phyloP scores from a whole-genome alignment of 1,284 basidiomycete genomes.

The Ustilago sp. region DNA sequence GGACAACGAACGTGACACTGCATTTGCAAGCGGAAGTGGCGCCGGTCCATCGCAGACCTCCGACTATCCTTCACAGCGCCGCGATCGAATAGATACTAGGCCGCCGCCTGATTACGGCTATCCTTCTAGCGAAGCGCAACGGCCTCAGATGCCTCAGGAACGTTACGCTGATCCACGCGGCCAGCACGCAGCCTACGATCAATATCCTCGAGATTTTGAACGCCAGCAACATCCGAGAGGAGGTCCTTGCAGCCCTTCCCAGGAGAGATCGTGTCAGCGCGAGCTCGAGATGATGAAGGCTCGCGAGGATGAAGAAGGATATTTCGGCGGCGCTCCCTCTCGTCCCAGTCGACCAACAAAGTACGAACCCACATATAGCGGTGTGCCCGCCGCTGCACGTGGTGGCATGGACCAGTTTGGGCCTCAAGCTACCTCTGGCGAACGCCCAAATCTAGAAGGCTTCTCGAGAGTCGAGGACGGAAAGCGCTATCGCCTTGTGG shows the following conservation, averaged over 20 bases:
- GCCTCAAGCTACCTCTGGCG: conserved; percentile 15
- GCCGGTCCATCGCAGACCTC: conserved; percentile 20
- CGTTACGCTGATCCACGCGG: conserved; percentile 8
- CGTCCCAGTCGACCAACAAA: conserved; percentile 17
- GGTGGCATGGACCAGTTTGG: conserved; percentile 29
- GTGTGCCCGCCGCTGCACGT: conserved; percentile 13
- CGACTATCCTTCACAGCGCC: conserved; percentile 28
- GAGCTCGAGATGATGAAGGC: conserved; percentile 51
- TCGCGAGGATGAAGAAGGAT: conserved; percentile 37
- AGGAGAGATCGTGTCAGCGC: conserved; percentile 36
- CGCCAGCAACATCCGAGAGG: conserved; percentile 6
- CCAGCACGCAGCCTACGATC: conserved; percentile 23
- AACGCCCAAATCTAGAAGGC: conserved; percentile 33
- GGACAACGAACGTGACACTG: conserved; percentile 25
- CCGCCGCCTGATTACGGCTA: conserved; percentile 13
- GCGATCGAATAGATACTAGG: conserved; percentile 14
- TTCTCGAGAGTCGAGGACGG: conserved; percentile 46
- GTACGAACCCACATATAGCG: conserved; percentile 16
- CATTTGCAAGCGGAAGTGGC: conserved; percentile 14
- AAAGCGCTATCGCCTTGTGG: conserved; percentile 53
- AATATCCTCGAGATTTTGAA: conserved; percentile 16
- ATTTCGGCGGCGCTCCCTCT: conserved; percentile 14
- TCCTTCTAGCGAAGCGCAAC: conserved; percentile 16
- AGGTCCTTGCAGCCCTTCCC: conserved; percentile 8
- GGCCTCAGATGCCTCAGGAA: conserved; percentile 21